Conservation (phyloP, 2,329 filamentous ascomycete genomes). For the Xylaria sp. region DNA sequence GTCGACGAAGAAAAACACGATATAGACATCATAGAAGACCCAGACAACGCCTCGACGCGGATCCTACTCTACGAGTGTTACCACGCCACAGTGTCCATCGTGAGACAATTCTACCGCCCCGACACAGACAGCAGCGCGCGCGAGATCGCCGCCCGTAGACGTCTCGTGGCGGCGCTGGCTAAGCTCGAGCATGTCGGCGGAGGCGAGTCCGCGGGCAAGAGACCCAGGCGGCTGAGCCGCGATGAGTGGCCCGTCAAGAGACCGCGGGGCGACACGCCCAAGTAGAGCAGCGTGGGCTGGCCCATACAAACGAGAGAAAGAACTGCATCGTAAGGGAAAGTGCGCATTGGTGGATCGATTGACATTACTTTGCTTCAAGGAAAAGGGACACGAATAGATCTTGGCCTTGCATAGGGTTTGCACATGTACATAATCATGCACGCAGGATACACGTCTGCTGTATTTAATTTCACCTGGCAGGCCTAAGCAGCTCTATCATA, state of each 20-base stretch:
- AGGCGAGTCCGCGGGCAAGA: conserved; percentile 49
- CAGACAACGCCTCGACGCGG: conserved; percentile 56
- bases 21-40: conserved; percentile 55
- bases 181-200: conserved; percentile 57
- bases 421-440: conserved; percentile 8
- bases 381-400: neutral
- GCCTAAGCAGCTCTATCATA: neutral
- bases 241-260: conserved; percentile 59
- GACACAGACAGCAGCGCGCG: conserved; percentile 57
- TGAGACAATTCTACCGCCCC: conserved; percentile 66
- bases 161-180: conserved; percentile 59
- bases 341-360: neutral
- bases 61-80: conserved; percentile 68
- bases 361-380: neutral
- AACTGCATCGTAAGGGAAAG: neutral
- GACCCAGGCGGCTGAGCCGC: conserved; percentile 51
- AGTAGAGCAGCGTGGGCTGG: neutral
- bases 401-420: neutral
- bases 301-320: neutral
- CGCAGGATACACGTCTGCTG: neutral
- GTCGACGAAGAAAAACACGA: conserved; percentile 10
- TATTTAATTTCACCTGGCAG: conserved; percentile 11
- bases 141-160: conserved; percentile 64
- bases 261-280: conserved; percentile 47
- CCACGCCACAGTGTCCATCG: conserved; percentile 63